Conservation (phyloP, 208 protist species). For the Borovskyia barvae region DNA sequence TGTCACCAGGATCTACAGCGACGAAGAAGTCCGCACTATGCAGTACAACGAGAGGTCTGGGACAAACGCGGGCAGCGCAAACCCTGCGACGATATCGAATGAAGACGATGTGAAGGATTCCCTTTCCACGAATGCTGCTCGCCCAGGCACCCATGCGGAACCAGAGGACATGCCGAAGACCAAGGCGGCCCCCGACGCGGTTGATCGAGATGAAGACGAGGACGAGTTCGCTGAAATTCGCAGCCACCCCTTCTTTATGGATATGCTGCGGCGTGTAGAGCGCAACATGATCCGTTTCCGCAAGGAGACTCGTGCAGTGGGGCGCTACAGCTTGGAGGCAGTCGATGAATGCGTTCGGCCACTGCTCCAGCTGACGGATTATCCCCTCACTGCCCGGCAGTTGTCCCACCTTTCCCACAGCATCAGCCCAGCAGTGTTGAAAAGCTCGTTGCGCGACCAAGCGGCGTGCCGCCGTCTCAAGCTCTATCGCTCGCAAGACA, state of each 20-base stretch:
- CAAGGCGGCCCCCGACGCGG: not conserved
- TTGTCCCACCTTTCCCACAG: slow-evolving; percentile 60
- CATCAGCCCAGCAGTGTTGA: slow-evolving; percentile 62
- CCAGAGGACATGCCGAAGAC: not conserved
- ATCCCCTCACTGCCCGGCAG: slow-evolving; percentile 68
- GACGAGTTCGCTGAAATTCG: slow-evolving; percentile 48
- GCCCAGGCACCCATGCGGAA: not conserved
- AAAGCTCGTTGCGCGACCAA: slow-evolving; percentile 58
- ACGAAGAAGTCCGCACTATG: slow-evolving; percentile 51
- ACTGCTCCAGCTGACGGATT: slow-evolving; percentile 85
- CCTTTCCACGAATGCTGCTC: no score
- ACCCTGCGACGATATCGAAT: not conserved
- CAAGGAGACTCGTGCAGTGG: slow-evolving; percentile 60
- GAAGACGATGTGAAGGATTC: slow-evolving; percentile 8
- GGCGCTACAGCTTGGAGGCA: slow-evolving; percentile 61
- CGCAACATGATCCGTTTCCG: slow-evolving; percentile 74
- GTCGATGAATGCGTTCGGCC: slow-evolving; percentile 82
- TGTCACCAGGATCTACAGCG: slow-evolving; percentile 70
- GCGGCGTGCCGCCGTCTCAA: slow-evolving; percentile 59
- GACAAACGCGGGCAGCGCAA: not conserved
- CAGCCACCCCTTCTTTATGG: slow-evolving; percentile 74
- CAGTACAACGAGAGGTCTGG: not conserved
- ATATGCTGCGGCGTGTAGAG: slow-evolving; percentile 69
- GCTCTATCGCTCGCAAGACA: slow-evolving; percentile 79
- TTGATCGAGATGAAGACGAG: slow-evolving; percentile 27